Base-by-base conservation (phyloP, 306 rosid genomes). In the Rosa chinensis region DNA sequence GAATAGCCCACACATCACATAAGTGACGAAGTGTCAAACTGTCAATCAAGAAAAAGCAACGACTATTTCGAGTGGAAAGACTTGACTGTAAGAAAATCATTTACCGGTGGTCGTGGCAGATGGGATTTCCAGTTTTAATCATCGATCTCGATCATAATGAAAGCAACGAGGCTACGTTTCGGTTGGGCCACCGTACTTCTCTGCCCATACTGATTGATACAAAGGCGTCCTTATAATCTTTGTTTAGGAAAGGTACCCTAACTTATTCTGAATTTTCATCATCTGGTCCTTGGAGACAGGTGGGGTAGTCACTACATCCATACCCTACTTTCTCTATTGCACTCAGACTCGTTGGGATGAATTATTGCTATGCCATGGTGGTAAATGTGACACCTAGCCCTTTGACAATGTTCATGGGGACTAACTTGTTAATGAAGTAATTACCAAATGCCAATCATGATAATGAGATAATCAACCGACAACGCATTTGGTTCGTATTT, bases 121-220 rank as follows among this genome's bases (percentile, higher is more conserved):
- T 18, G 20, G 5, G 32, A 18, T 25, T 28, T 10, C 18, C 39
- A 62, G 68, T 21, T 58, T 21, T 21, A 14, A 12, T 66, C 23
- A 35, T 64, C 8, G 17, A 62, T 64, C 56, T 53, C 70, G 59
- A 44, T 20, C 52, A 23, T 45, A 8, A 7, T 12, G 47, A 75
- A 55, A 20, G 53, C 62, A 32, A 5, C n/a, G 5, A 18, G 28
- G 16, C n/a, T 13, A 9, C 44, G 56, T 39, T 45, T 77, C 66
- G 23, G 40, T 20, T 8, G 47, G 40, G 37, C 21, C 32, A 32
- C 87, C 84, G 87, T 84, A 80, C 87, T 62, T 84, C 49, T 76
- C 81, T 39, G 18, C 53, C 10, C 5, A 3, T 55, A n/a, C 37
- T 3, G 47, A 62, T 67, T 84, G 84, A 84, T 84, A 84, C 53